Evolutionary conservation across 2,329 filamentous ascomycete species (phyloP).

Genomic region (Claviceps sorghi): DNA sequence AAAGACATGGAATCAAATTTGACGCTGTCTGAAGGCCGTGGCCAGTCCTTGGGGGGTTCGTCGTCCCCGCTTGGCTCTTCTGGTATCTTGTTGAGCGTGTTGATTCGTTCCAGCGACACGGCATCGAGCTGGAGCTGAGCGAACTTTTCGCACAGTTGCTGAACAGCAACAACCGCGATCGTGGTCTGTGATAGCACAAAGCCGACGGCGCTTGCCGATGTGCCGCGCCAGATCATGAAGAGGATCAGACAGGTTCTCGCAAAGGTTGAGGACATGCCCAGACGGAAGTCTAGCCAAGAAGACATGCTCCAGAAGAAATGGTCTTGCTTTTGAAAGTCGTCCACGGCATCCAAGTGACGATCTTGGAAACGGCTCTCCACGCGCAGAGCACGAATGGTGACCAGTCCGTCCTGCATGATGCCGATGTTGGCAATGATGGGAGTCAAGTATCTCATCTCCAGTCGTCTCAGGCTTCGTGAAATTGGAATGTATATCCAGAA

Average conservation of each 20-base stretch:
- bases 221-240: slow-evolving; percentile 58
- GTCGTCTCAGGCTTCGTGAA: slow-evolving; percentile 65
- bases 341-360: slow-evolving; percentile 65
- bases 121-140: slow-evolving; percentile 85
- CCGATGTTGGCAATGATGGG: slow-evolving; percentile 89
- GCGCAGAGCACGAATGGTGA: slow-evolving; percentile 71
- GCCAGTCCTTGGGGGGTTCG: slow-evolving; percentile 63
- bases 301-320: slow-evolving; percentile 91
- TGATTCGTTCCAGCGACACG: slow-evolving; percentile 74
- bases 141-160: slow-evolving; percentile 59
- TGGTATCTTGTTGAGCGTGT: slow-evolving; percentile 66
- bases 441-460: slow-evolving; percentile 81
- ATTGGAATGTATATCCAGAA: slow-evolving; percentile 68
- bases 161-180: slow-evolving; percentile 22
- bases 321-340: slow-evolving; percentile 86
- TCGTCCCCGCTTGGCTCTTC: slow-evolving; percentile 56
- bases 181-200: slow-evolving; percentile 55
- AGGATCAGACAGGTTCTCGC: slow-evolving; percentile 62
- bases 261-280: slow-evolving; percentile 43
- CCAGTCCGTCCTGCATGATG: slow-evolving; percentile 69
- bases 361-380: slow-evolving; percentile 68
- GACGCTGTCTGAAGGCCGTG: slow-evolving; percentile 55
- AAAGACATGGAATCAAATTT: slow-evolving; percentile 65
- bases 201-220: slow-evolving; percentile 65
- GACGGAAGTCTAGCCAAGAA: slow-evolving; percentile 70